These are phyloP conservation scores for Fagopyrum homotropicum DNA, from an alignment of 148 eudicot genomes.

Conservation along the genomic window DNA sequence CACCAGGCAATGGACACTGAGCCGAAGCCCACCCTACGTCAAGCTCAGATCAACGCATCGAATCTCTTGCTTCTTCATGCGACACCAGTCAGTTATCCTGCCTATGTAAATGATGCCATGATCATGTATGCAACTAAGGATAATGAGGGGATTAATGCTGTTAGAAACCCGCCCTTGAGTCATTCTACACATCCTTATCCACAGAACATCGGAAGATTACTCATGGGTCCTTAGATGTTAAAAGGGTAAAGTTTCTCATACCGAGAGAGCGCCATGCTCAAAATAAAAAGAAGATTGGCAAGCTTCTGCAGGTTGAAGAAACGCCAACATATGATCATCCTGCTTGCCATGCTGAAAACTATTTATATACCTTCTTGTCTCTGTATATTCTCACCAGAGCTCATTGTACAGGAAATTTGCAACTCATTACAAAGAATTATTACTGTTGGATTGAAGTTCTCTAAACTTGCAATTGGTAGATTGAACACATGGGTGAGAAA, in stretches of 20 bases:
- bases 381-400: slow-evolving; percentile 13
- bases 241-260: slow-evolving; percentile 7
- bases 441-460: slow-evolving; percentile 3
- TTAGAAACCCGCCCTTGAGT: slow-evolving; percentile 43
- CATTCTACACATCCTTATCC: slow-evolving; percentile 57
- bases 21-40: slow-evolving; percentile 26
- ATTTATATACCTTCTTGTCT: not conserved
- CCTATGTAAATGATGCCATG: slow-evolving; percentile 55
- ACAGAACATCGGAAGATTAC: slow-evolving; percentile 59
- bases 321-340: not conserved
- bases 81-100: slow-evolving; percentile 32
- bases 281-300: slow-evolving; percentile 15
- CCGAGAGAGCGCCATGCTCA: not conserved
- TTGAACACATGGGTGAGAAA: slow-evolving; percentile 7
- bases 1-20: slow-evolving; percentile 30
- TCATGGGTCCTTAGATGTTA: slow-evolving; percentile 54
- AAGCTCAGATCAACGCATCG: slow-evolving; percentile 25
- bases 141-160: slow-evolving; percentile 42
- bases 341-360: slow-evolving; percentile 7
- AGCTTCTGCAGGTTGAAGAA: slow-evolving; percentile 12
- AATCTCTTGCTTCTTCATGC: slow-evolving; percentile 35
- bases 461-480: slow-evolving; percentile 4
- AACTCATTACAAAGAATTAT: slow-evolving; percentile 4
- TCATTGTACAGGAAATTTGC: slow-evolving; percentile 11
- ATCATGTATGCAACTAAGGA: slow-evolving; percentile 52